Percentiles rank a stretch among this genome's conserved stretches.
phyloP scores from a whole-genome alignment of 192 early-diverging fungal species.

The Coemansia pectinata region DNA sequence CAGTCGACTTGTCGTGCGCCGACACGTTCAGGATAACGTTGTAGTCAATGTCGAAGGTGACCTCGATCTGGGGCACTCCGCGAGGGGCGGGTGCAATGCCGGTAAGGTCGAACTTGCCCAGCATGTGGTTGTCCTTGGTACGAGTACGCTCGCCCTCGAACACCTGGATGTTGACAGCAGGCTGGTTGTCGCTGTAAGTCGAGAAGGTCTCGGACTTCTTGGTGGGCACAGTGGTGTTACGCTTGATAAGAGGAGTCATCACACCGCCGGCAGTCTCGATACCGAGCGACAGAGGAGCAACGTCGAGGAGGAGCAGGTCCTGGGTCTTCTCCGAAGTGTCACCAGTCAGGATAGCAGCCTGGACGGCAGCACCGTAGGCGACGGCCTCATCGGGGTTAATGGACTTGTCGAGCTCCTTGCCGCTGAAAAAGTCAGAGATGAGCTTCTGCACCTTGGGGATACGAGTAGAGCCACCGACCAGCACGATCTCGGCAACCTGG shows the following conservation, averaged over 20 bases:
- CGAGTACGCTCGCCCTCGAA: slow-evolving; percentile 97
- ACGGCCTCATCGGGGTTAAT: slow-evolving; percentile 99
- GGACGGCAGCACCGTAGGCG: slow-evolving; percentile 98
- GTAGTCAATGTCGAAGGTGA: slow-evolving; percentile 95
- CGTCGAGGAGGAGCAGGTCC: slow-evolving; percentile 92
- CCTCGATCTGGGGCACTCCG: slow-evolving; percentile 97
- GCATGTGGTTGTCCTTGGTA: slow-evolving; percentile 98
- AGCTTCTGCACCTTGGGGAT: slow-evolving; percentile 99
- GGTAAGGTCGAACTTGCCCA: slow-evolving; percentile 97
- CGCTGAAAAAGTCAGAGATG: slow-evolving; percentile 97
- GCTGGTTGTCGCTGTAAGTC: slow-evolving; percentile 98
- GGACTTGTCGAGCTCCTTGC: slow-evolving; percentile 98
- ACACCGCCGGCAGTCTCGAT: slow-evolving; percentile 99
- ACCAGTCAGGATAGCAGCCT: slow-evolving; percentile 95
- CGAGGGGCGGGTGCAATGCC: slow-evolving; percentile 97
- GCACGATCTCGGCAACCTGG: slow-evolving; percentile 89
- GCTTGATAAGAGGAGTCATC: slow-evolving; percentile 97
- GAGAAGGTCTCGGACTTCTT: slow-evolving; percentile 99
- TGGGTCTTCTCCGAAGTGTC: slow-evolving; percentile 96
- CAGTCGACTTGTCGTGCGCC: slow-evolving; percentile 93
- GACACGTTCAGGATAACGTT: slow-evolving; percentile 97
- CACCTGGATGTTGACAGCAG: slow-evolving; percentile 96
- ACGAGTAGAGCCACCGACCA: slow-evolving; percentile 98
- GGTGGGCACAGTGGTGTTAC: slow-evolving; percentile 96
- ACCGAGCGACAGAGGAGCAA: slow-evolving; percentile 95